These are phyloP conservation scores for Pythium chondricola DNA, from an alignment of 352 stramenopile species.

Conservation along the genomic window DNA sequence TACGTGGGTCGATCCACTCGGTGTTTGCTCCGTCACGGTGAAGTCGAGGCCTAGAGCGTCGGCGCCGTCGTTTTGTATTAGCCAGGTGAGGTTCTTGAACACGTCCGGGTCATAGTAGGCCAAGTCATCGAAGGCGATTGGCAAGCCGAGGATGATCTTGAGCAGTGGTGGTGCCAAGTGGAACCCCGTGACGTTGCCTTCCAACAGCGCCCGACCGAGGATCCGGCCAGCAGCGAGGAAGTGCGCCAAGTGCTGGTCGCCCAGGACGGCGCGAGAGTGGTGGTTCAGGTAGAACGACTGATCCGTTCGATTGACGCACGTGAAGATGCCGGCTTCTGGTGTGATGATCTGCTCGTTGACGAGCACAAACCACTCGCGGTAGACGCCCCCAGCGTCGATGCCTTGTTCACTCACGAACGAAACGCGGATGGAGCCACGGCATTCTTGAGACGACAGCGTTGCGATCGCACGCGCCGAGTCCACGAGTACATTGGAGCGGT, in stretches of 20 bases:
- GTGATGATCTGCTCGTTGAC: conserved; percentile 40
- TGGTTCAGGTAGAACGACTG: conserved; percentile 46
- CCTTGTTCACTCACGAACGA: conserved; percentile 63
- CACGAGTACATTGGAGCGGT: conserved; percentile 1
- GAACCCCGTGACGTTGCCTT: conserved; percentile 89
- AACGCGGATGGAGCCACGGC: conserved; percentile 26
- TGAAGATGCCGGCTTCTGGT: conserved; percentile 29
- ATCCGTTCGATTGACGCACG: conserved; percentile 29
- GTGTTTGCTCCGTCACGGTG: conserved; percentile 17
- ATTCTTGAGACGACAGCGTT: not conserved
- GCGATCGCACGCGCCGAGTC: conserved; percentile 8
- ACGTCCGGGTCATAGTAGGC: conserved; percentile 60
- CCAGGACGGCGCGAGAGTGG: conserved; percentile 12
- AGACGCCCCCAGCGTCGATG: conserved; percentile 66
- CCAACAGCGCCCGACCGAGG: conserved; percentile 54
- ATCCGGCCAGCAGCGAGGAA: conserved; percentile 50
- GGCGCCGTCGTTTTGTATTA: conserved; percentile 41
- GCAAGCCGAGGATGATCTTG: conserved; percentile 95
- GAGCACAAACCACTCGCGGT: conserved; percentile 78
- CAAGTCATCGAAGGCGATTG: conserved; percentile 91
- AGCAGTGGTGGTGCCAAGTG: conserved; percentile 94
- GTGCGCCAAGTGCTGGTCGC: conserved; percentile 54
- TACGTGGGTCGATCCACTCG: conserved; percentile 11
- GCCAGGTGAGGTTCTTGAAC: conserved; percentile 44
- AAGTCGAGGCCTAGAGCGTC: conserved; percentile 52